A percentile compares a stretch with the other conserved stretches of the same genome.
Conservation (phyloP, 305 asterid genomes). For the Andrographis paniculata region DNA sequence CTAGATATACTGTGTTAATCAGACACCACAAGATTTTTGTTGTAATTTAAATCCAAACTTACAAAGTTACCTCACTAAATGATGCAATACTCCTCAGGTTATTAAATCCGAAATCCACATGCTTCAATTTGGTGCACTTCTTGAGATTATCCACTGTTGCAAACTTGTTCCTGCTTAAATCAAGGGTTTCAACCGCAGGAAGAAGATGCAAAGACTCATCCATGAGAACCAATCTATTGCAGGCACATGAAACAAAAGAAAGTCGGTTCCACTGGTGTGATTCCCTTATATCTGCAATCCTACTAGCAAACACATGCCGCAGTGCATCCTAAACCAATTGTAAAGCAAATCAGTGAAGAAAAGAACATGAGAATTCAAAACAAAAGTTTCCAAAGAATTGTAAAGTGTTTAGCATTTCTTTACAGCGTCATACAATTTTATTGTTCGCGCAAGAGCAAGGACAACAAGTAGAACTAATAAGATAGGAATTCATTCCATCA, state of each 20-base stretch:
- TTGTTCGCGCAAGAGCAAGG: neutral
- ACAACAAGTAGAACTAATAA: neutral
- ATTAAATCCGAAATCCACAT: constrained; percentile 86
- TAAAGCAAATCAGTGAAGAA: neutral
- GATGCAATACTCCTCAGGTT: constrained; percentile 73
- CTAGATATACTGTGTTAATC: neutral
- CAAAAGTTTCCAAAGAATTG: neutral
- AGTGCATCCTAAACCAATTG: constrained; percentile 64
- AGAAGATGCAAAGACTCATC: constrained; percentile 96
- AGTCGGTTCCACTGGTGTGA: constrained; percentile 86
- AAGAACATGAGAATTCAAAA: neutral
- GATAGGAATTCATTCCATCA: neutral
- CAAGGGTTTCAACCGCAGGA: constrained; percentile 84
- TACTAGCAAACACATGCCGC: constrained; percentile 79
- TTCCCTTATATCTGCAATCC: constrained; percentile 79
- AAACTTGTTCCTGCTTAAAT: constrained; percentile 86
- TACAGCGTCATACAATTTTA: neutral
- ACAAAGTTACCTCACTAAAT: constrained; percentile 59
- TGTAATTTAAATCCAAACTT: neutral
- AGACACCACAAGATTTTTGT: neutral
- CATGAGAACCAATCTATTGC: constrained; percentile 79
- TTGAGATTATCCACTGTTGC: constrained; percentile 84
- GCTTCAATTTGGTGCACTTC: constrained; percentile 74
- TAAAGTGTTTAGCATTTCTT: neutral
- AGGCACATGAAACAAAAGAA: constrained; percentile 88